Percentiles rank a stretch among this genome's conserved stretches.
Evolutionary conservation across 2,329 filamentous ascomycete genomes (phyloP).

Genomic region (Aureobasidium sp.): DNA sequence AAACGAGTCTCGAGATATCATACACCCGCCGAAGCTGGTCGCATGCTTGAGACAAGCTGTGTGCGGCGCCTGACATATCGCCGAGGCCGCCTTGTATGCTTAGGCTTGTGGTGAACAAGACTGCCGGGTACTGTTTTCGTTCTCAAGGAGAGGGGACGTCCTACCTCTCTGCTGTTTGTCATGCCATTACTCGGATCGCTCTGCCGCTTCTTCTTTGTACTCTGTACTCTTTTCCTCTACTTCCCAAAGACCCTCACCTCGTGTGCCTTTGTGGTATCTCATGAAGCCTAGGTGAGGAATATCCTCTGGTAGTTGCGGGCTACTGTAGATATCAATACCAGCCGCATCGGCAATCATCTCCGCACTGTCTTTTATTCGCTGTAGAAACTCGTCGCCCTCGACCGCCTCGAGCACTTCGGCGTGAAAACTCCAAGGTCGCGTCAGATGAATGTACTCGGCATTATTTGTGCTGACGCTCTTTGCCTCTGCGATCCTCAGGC

Average conservation of each 20-base stretch:
- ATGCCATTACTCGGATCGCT: background rate
- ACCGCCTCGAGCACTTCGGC: background rate
- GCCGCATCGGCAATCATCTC: conserved; percentile 25
- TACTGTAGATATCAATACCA: conserved; percentile 24
- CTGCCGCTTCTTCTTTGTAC: background rate
- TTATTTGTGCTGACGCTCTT: background rate
- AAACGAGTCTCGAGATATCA: background rate
- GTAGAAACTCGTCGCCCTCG: conserved; percentile 5
- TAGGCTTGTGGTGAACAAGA: background rate
- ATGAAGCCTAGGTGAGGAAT: conserved; percentile 19
- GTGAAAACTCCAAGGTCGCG: background rate
- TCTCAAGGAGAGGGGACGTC: background rate
- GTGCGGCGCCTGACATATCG: background rate
- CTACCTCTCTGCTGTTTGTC: background rate
- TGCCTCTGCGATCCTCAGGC: background rate
- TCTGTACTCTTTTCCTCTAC: background rate
- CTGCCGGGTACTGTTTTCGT: background rate
- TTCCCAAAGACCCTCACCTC: conserved; percentile 1
- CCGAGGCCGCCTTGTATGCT: background rate
- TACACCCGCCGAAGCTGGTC: background rate
- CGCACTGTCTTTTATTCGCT: conserved; percentile 21
- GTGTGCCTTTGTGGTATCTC: conserved; percentile 20
- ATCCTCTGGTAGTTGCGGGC: conserved; percentile 9
- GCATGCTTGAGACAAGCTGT: background rate
- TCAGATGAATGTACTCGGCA: background rate